These are phyloP conservation scores for Tulasnella sp. DNA, from an alignment of 768 basidiomycete genomes.

Conservation along the genomic window DNA sequence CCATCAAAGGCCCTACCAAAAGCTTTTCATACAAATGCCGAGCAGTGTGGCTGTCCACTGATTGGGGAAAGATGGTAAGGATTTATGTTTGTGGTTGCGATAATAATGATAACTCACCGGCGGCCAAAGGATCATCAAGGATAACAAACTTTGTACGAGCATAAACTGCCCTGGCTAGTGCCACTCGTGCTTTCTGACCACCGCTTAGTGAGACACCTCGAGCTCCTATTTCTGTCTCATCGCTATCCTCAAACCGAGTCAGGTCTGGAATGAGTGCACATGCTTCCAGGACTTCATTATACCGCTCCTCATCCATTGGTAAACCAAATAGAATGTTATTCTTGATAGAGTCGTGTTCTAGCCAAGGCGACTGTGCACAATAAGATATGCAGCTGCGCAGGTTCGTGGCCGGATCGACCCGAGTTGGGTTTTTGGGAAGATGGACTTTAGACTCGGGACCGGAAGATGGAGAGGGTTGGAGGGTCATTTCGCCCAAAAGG, in stretches of 20 bases:
- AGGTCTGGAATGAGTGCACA: conserved; percentile 35
- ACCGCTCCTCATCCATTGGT: conserved; percentile 29
- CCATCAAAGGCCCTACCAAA: conserved; percentile 23
- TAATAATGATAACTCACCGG: conserved; percentile 6
- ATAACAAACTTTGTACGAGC: conserved; percentile 27
- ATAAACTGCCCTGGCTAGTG: conserved; percentile 31
- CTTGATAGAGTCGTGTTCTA: conserved; percentile 28
- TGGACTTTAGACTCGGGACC: conserved; percentile 30
- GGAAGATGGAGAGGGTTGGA: conserved; percentile 27
- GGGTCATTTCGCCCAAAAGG: conserved; percentile 49
- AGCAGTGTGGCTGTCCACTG: conserved; percentile 25
- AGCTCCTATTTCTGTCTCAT: conserved; percentile 29
- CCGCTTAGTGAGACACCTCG: conserved; percentile 19
- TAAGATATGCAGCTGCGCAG: conserved; percentile 28
- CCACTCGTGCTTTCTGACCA: conserved; percentile 22
- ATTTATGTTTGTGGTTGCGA: neutral
- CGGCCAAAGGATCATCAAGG: conserved; percentile 28
- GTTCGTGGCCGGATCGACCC: conserved; percentile 24
- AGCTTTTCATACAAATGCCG: conserved; percentile 23
- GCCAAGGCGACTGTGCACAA: conserved; percentile 36
- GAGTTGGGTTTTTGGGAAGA: conserved; percentile 51
- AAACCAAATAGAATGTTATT: conserved; percentile 44
- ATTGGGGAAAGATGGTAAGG: neutral
- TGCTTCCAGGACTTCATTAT: conserved; percentile 27
- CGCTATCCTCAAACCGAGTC: conserved; percentile 31